Evolutionary conservation across 306 rosid genomes (phyloP), one percentile per base, ranked within the genome.

Genomic region (Lathyrus aphaca): DNA sequence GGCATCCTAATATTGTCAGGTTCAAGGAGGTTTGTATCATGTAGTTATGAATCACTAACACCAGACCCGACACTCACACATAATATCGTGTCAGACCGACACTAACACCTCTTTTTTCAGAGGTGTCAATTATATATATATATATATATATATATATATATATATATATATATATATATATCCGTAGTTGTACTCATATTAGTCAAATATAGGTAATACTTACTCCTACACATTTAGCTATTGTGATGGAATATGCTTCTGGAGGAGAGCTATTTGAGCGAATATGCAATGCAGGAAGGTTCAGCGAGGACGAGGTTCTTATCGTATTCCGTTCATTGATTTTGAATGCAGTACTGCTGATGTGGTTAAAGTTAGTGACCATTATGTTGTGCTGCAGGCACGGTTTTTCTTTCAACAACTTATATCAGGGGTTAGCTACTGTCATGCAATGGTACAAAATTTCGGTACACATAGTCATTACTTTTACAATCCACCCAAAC

Each of bases 261-360:
- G 97, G 98, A 60, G 98, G 98, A 70, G 97, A 93, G 78, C 84
- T 93, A 69, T 93, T 93, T 73, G 98, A 93, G 76, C 90, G 98
- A 65, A 93, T 93, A 80, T 93, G 97, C 89, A 93, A 90, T 64
- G 97, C 96, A 11, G 98, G 97, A 51, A 80, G 94, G 74, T 90
- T 90, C 86, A 84, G 87, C 37, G 97, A 93, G 80, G 98, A 93
- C 60, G 98, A 93, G 94, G 96, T 93, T 81, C 59, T 67, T 72
- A 70, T 77, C 79, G 30, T 39, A 8, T 58, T 35, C 18, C 6
- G 17, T 44, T 68, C 10, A 4, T 59, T 64, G 58, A 45, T 59
- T 78, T 80, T 63, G 39, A 29, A 18, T 53, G 64, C 30, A 15
- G 44, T 35, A 43, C 6, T 30, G 51, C 72, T 39, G 45, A 40